Base-by-base conservation (phyloP, 805 yeast species). In the Debaryomyces hansenii region DNA sequence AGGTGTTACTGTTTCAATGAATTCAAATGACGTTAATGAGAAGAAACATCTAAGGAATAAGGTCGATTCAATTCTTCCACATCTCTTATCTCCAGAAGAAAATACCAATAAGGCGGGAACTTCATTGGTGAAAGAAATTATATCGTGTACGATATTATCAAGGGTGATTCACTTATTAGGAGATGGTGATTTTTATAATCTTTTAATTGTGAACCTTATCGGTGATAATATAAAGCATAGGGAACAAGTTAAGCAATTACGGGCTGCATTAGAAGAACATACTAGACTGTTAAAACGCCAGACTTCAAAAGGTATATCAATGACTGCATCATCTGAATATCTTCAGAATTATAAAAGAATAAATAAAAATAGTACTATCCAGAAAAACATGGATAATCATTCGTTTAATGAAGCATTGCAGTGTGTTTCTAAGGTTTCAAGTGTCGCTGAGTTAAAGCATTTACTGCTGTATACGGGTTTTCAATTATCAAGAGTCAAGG, bases 161-260 rank as follows among this genome's bases (percentile, higher is more conserved):
- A 75, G 79, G 45, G 79, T 90, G 0, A 50, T 89, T 9, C 59
- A 68, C 5, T 77, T 85, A 66, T 54, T 85, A 1, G 66, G 84
- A 0, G 91, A 86, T 41, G 80, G 92, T 0, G 96, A 90, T 59
- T 85, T 81, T 49, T 86, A 85, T 80, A 91, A 91, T 60, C 78
- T 81, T 45, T 57, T 74, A 35, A 72, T 90, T 12, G 82, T 83
- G 8, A 77, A 78, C 42, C 61, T 77, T 1, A 78, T 87, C 1
- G 84, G 89, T 3, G 77, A 76, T 27, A 77, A 85, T 10, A 69
- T 91, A 59, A 82, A 82, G 51, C 95, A 89, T 56, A 70, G 90
- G 45, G 78, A 78, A 32, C 89, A 87, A 56, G 95, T 90, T 0
- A 79, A 84, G 48, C 78, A 82, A 52, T 74, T 91, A 18, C 68